Evolutionary conservation across 441 rosid species (phyloP).

Genomic region (Pelargonium hybrid): DNA sequence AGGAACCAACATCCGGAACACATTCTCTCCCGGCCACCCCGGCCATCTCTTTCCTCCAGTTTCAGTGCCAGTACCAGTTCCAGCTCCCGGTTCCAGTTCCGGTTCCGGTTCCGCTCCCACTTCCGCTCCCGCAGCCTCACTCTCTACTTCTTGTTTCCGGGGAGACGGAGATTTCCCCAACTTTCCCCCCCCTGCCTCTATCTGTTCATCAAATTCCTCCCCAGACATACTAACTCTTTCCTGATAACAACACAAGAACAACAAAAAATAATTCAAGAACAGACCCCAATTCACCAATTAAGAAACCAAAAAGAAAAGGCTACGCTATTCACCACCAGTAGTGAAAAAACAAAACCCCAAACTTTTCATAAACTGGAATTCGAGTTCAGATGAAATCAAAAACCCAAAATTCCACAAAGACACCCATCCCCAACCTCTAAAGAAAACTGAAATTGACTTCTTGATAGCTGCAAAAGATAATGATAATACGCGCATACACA

Average conservation of each 20-base stretch:
- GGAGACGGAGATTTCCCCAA: background rate
- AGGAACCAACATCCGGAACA: constrained; percentile 23
- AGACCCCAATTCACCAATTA: background rate
- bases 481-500: background rate
- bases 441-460: background rate
- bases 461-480: background rate
- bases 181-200: background rate
- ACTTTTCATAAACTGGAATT: background rate
- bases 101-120: background rate
- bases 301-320: background rate
- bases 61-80: background rate
- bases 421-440: background rate
- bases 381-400: background rate
- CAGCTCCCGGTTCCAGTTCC: too few species aligned
- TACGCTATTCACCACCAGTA: too few species aligned
- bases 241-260: background rate
- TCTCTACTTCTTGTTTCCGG: background rate
- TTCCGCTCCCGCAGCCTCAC: background rate
- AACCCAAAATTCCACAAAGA: background rate
- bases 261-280: background rate
- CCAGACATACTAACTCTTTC: background rate
- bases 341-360: too few species aligned
- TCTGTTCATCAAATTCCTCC: constrained; percentile 4
- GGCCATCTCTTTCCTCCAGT: constrained; percentile 22
- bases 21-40: constrained; percentile 25